Evolutionary conservation across 208 protist genomes (phyloP).

Genomic region (Leishmania mexicana): DNA sequence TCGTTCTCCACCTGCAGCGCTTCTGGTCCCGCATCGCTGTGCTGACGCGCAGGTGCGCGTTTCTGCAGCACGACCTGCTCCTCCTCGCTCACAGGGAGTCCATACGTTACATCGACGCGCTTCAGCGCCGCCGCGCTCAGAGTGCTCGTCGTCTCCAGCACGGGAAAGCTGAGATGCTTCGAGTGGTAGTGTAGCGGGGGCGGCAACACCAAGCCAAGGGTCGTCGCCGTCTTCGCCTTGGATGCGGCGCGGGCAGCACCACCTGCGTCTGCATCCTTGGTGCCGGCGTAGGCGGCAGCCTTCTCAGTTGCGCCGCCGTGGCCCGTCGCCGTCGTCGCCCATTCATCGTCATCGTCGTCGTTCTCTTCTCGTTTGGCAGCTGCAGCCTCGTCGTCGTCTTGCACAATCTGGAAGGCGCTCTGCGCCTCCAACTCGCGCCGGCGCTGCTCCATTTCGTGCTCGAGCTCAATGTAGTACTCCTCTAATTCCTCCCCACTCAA

Average conservation of each 20-base stretch:
- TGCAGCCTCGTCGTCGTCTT: slow-evolving; percentile 42
- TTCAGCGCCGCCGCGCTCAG: slow-evolving; percentile 51
- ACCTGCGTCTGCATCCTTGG: not conserved
- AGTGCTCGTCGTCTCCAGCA: slow-evolving; percentile 52
- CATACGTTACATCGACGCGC: slow-evolving; percentile 69
- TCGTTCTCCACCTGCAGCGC: slow-evolving; percentile 70
- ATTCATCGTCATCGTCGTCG: slow-evolving; percentile 29
- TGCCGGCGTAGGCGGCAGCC: too few relatives aligned
- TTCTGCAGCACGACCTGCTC: slow-evolving; percentile 68
- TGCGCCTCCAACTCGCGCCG: slow-evolving; percentile 44
- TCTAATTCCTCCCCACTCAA: slow-evolving; percentile 85
- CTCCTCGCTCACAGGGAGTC: slow-evolving; percentile 79
- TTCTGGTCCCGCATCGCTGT: slow-evolving; percentile 66
- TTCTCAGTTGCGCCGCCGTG: not conserved
- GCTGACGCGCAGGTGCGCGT: slow-evolving; percentile 54
- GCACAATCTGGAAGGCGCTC: slow-evolving; percentile 43
- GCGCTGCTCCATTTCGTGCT: slow-evolving; percentile 61
- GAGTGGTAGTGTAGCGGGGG: slow-evolving; percentile 62
- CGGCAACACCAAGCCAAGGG: slow-evolving; percentile 65
- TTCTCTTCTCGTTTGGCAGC: slow-evolving; percentile 32
- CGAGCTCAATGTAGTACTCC: slow-evolving; percentile 82
- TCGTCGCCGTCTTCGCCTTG: slow-evolving; percentile 18
- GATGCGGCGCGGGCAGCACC: not conserved
- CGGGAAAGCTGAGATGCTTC: slow-evolving; percentile 78
- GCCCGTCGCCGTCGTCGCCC: not conserved